Evolutionary conservation across 2,329 filamentous ascomycete species (phyloP), one percentile per base, ranked within the genome.

Genomic region (Ceratocystis diversiconidia): DNA sequence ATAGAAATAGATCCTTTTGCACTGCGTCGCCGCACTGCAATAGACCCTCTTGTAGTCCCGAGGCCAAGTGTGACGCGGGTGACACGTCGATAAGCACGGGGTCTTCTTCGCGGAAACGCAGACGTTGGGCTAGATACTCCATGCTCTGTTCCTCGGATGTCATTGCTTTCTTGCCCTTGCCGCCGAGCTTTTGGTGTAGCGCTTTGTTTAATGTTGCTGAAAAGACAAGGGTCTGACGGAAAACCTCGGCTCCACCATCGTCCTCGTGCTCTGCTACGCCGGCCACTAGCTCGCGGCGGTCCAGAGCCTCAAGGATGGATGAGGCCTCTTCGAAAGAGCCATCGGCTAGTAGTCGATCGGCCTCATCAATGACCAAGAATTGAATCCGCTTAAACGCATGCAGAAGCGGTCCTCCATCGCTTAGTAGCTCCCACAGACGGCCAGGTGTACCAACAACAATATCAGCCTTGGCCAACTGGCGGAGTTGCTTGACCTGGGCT

Each of bases 1-100:
- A 99, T 50, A 97, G 85, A 70, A 92, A 97, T 8, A 99, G 84
- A 74, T 99, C 94, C 83, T 99, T 99, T 73, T 99, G 94, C 76
- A 91, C 92, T 5, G 90, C 90, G 48, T 67, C 63, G 48, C 85
- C 87, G 72, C 94, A 99, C 76, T 97, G 91, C 36, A 99, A 84
- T 50, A 99, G 80, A 0, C 92, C 92, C 76, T 99, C 94, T 69
- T 88, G 90, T 5, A 99, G 79, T 1, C 86, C 84, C 19, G 86
- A 81, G 0, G 94, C 92, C 89, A 99, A 95, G 72, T 95, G 91
- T 7, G 86, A 87, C 0, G 88, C 79, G 0, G 94, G 94, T 71
- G 96, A 96, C 67, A 90, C 88, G 72, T 99, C 94, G 69, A 99
- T 85, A 71, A 95, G 96, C 71, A 88, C 91, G 1, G 94, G 94